Conservation (phyloP, 441 rosid species). For the Pelargonium cotyledonis region DNA sequence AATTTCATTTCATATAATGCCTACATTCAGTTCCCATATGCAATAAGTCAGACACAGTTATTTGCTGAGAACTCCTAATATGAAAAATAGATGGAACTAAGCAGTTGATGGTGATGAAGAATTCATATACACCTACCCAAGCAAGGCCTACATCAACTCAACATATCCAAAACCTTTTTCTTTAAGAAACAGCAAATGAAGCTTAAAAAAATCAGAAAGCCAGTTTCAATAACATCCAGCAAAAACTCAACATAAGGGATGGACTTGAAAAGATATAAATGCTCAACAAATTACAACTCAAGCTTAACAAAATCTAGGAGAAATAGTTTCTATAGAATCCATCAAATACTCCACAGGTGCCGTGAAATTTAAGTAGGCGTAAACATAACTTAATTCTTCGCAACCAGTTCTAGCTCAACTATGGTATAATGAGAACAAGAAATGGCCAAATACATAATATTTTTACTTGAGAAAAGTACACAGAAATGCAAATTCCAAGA, state of each 20-base stretch:
- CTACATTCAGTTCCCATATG: slow-evolving; percentile 17
- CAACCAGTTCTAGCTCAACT: not conserved
- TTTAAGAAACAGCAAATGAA: not conserved
- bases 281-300: not conserved
- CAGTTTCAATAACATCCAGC: slow-evolving; percentile 2
- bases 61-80: not conserved
- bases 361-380: no score
- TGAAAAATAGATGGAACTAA: not conserved
- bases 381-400: no score
- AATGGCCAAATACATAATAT: not conserved
- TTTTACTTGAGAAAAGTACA: not conserved
- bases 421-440: not conserved
- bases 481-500: not conserved
- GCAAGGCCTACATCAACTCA: not conserved
- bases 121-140: not conserved
- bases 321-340: not conserved
- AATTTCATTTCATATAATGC: slow-evolving; percentile 14
- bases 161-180: not conserved
- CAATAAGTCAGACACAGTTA: not conserved
- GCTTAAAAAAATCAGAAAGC: not conserved
- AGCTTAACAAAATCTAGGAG: not conserved
- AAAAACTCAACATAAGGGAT: not conserved
- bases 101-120: not conserved
- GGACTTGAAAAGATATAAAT: not conserved
- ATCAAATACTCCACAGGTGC: not conserved